Evolutionary conservation across 148 eudicot species (phyloP), one percentile per base, ranked within the genome.

Genomic region (Polygonum aviculare): DNA sequence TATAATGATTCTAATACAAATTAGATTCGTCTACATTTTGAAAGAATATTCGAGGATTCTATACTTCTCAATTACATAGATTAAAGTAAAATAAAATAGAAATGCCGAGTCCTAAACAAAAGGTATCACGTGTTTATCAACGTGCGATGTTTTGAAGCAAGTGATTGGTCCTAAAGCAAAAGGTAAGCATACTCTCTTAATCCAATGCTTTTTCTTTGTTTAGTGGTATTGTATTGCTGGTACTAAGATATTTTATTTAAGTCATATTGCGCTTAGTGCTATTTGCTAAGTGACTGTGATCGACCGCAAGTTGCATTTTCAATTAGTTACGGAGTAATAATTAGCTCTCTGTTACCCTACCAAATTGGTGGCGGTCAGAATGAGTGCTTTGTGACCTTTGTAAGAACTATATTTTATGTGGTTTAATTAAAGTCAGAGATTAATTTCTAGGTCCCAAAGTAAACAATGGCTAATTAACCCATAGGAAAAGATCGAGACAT

Each of bases 111-210:
- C 10, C 41, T 31, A 67, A 12, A 19, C 15, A 36, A 67, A 57
- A 15, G 63, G 33, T 19, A 57, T 35, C 21, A 35, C n/a, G 19
- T 35, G 44, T 36, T 35, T 3, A 36, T 4, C 72, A 65, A 12
- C 41, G 72, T 35, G 10, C 10, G 44, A 67, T 67, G 72, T 67
- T 35, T 67, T 1, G 38, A 67, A 19, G 1, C 11, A 35, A 65
- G 71, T 67, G 44, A 67, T 67, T 67, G 72, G 72, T 65, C 16
- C 70, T 12, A 65, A 65, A 65, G 70, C 11, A 35, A 67, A 67
- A 67, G 72, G 72, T 14, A 35, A 11, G 6, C 63, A 7, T 2
- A 57, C 62, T 55, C 2, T 7, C 9, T 7, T 7, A 7, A 33
- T 12, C n/a, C 4, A 35, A 35, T 26, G 69, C 16, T 62, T 62